Percentiles rank a stretch among this genome's conserved stretches.
Evolutionary conservation across 2,329 filamentous ascomycete genomes (phyloP).

Genomic region (Cladosporium sp.): DNA sequence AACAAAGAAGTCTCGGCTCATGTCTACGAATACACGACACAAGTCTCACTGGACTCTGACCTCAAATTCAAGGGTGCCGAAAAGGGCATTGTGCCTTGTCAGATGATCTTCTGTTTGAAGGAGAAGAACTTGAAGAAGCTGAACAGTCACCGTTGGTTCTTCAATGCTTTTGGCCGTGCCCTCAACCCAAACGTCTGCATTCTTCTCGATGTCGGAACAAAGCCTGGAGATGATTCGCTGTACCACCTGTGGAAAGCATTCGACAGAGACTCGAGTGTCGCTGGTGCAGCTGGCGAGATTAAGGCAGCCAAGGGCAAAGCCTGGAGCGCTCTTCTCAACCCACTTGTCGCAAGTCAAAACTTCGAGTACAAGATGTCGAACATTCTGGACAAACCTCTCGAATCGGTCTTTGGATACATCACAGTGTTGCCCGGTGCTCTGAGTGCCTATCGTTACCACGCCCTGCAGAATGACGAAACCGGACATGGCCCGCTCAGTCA

Average conservation of each 20-base stretch:
- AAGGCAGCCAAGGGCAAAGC: slow-evolving; percentile 91
- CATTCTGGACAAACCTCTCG: slow-evolving; percentile 94
- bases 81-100: slow-evolving; percentile 96
- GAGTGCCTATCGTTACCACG: slow-evolving; percentile 93
- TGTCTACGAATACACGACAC: slow-evolving; percentile 98
- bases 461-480: slow-evolving; percentile 92
- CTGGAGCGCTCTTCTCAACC: slow-evolving; percentile 83
- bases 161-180: slow-evolving; percentile 93
- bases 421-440: slow-evolving; percentile 93
- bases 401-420: slow-evolving; percentile 97
- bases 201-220: slow-evolving; percentile 92
- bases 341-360: slow-evolving; percentile 93
- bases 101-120: slow-evolving; percentile 98
- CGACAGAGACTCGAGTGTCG: slow-evolving; percentile 95
- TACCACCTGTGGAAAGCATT: slow-evolving; percentile 99
- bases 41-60: slow-evolving; percentile 92
- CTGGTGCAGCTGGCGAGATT: slow-evolving; percentile 95
- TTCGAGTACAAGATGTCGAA: slow-evolving; percentile 99
- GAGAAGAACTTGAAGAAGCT: slow-evolving; percentile 97
- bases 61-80: slow-evolving; percentile 99
- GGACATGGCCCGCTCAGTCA: slow-evolving; percentile 94
- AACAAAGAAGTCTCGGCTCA: slow-evolving; percentile 92
- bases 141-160: slow-evolving; percentile 98
- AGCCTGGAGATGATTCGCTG: slow-evolving; percentile 83
- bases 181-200: slow-evolving; percentile 97